Percentiles rank a stretch among this genome's conserved stretches.
Conservation (phyloP, 2,329 filamentous ascomycete genomes). For the Mariannaea elegans region DNA sequence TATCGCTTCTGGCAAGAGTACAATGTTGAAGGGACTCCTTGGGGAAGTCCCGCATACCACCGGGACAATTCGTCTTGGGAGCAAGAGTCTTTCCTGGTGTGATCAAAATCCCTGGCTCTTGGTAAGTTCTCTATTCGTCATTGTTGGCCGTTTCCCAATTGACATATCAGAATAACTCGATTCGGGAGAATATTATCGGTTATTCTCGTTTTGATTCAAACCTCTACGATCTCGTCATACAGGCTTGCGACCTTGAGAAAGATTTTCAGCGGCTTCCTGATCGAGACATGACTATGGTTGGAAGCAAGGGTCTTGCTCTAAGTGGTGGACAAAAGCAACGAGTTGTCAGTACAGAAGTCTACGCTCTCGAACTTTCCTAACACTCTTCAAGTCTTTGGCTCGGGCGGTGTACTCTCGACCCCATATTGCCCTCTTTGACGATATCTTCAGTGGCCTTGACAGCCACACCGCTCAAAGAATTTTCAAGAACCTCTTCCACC, state of each 20-base stretch:
- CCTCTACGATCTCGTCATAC: conserved; percentile 38
- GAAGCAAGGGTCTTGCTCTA: conserved; percentile 55
- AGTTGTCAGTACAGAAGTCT: conserved; percentile 42
- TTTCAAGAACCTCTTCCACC: conserved; percentile 42
- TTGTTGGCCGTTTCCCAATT: neutral
- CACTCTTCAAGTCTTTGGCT: conserved; percentile 45
- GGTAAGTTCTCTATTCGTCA: conserved; percentile 21
- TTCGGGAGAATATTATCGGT: conserved; percentile 48
- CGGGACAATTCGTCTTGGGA: conserved; percentile 31
- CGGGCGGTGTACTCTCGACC: conserved; percentile 49
- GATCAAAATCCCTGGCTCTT: conserved; percentile 48
- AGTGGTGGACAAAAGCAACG: conserved; percentile 58
- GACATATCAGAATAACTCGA: conserved; percentile 40
- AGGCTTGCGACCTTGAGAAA: conserved; percentile 45
- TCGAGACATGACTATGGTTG: conserved; percentile 51
- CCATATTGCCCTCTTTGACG: conserved; percentile 47
- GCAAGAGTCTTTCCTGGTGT: conserved; percentile 39
- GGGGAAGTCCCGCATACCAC: conserved; percentile 40
- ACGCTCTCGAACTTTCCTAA: no score
- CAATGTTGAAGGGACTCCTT: conserved; percentile 52
- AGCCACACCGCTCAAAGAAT: conserved; percentile 44
- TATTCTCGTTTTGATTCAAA: conserved; percentile 37
- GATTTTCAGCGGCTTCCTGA: conserved; percentile 45
- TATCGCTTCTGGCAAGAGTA: conserved; percentile 56
- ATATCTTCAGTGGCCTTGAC: conserved; percentile 51